Percentiles rank a stretch among this genome's conserved stretches.
phyloP scores from a whole-genome alignment of 768 basidiomycete species.

The Butyriboletus loyo region DNA sequence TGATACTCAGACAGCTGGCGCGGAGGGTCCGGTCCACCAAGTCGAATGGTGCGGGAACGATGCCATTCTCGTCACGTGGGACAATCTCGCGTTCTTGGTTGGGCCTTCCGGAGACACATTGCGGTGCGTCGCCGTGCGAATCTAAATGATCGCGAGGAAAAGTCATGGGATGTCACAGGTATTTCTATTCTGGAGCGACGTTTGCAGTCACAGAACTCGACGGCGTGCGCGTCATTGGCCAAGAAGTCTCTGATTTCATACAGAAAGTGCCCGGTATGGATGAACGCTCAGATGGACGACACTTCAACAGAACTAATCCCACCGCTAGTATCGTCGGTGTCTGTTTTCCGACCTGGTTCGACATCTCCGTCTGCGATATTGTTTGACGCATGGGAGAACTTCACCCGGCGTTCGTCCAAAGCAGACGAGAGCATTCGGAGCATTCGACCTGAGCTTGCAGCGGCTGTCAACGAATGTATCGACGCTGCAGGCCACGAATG shows the following conservation, averaged over 20 bases:
- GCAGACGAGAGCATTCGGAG: conserved; percentile 90
- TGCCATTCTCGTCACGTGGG: conserved; percentile 87
- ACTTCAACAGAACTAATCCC: background rate
- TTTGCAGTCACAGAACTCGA: conserved; percentile 86
- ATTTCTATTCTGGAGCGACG: conserved; percentile 70
- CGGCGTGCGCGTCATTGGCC: conserved; percentile 79
- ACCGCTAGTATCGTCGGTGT: conserved; percentile 64
- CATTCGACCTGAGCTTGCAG: conserved; percentile 80
- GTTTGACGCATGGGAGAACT: conserved; percentile 90
- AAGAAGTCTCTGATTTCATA: conserved; percentile 80
- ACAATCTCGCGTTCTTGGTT: conserved; percentile 72
- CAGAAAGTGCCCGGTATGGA: conserved; percentile 87
- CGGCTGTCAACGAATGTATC: conserved; percentile 88
- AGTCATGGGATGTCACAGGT: conserved; percentile 45
- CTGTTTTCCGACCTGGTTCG: conserved; percentile 91
- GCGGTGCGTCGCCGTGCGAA: conserved; percentile 48
- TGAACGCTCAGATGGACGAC: background rate
- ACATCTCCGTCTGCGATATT: conserved; percentile 88
- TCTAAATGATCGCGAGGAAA: conserved; percentile 1
- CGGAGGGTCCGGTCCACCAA: conserved; percentile 58
- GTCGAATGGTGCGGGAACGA: conserved; percentile 98
- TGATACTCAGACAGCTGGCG: conserved; percentile 58
- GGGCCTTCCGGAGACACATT: conserved; percentile 89
- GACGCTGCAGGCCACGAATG: conserved; percentile 92
- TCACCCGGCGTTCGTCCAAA: conserved; percentile 78